phyloP scores from a whole-genome alignment of 2,329 filamentous ascomycete genomes.

The Rhexocercosporidium sp. region DNA sequence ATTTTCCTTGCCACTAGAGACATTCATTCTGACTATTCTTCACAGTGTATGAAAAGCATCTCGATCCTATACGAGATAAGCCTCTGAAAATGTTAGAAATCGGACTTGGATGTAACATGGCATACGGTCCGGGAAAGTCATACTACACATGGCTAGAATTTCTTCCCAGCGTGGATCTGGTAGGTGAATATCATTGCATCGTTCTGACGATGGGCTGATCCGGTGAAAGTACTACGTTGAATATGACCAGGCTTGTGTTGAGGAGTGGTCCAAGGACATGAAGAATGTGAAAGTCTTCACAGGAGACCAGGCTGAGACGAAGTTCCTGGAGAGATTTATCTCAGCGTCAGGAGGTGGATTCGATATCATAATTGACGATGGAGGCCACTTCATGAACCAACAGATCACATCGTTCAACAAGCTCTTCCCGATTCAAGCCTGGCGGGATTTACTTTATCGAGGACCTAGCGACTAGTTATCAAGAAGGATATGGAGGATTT shows the following conservation, averaged over 20 bases:
- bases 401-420: slow-evolving; percentile 45
- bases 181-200: not conserved
- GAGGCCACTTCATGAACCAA: slow-evolving; percentile 47
- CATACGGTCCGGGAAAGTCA: slow-evolving; percentile 46
- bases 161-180: slow-evolving; percentile 46
- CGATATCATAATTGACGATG: slow-evolving; percentile 50
- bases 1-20: too few relatives aligned
- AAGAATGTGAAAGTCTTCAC: slow-evolving; percentile 46
- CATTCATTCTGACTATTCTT: not conserved
- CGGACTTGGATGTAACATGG: slow-evolving; percentile 48
- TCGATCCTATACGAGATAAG: slow-evolving; percentile 41
- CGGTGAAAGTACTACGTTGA: slow-evolving; percentile 46
- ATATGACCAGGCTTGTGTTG: slow-evolving; percentile 45
- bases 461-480: slow-evolving; percentile 43
- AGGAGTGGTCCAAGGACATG: slow-evolving; percentile 44
- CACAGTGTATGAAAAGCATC: slow-evolving; percentile 47
- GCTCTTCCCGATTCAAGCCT: slow-evolving; percentile 45
- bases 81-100: slow-evolving; percentile 49
- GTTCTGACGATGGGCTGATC: not conserved
- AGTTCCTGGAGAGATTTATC: slow-evolving; percentile 46
- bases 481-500: slow-evolving; percentile 32
- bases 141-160: slow-evolving; percentile 50
- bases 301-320: slow-evolving; percentile 47
- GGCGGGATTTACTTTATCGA: slow-evolving; percentile 46
- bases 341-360: slow-evolving; percentile 43